These are phyloP conservation scores for Calonectria montana DNA, from an alignment of 2,329 filamentous ascomycete species.

Conservation along the genomic window DNA sequence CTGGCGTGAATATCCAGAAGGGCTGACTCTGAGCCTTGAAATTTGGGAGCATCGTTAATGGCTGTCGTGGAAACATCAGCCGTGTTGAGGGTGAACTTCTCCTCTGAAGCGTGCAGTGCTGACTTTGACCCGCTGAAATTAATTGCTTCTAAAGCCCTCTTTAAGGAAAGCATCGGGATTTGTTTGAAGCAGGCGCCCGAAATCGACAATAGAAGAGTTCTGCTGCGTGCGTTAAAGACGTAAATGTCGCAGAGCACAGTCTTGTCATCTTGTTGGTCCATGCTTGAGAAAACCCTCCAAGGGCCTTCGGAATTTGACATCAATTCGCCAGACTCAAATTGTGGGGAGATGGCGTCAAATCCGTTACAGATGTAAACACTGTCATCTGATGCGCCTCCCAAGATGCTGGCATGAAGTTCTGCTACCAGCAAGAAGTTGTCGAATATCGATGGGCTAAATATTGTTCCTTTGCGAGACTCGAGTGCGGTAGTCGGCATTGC, in stretches of 20 bases:
- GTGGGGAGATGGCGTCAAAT: neutral
- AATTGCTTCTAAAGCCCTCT: neutral
- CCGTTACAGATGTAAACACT: neutral
- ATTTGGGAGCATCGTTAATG: neutral
- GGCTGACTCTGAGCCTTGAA: neutral
- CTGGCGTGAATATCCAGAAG: neutral
- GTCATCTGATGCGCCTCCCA: neutral
- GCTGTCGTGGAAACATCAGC: neutral
- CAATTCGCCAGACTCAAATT: neutral
- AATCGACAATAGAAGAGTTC: neutral
- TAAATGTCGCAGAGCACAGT: neutral
- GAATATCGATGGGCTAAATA: neutral
- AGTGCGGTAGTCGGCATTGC: neutral
- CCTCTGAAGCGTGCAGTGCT: neutral
- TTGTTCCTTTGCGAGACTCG: neutral
- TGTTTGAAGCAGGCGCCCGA: neutral
- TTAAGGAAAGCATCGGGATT: neutral
- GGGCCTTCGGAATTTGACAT: neutral
- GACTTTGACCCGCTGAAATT: neutral
- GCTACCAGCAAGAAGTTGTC: slow-evolving; percentile 1
- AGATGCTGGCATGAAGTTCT: neutral
- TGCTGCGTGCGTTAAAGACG: neutral
- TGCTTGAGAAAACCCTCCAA: neutral
- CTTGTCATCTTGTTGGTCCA: neutral
- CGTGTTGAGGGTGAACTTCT: neutral